phyloP scores from a whole-genome alignment of 2,329 filamentous ascomycete species.

The Talaromyces sp. region DNA sequence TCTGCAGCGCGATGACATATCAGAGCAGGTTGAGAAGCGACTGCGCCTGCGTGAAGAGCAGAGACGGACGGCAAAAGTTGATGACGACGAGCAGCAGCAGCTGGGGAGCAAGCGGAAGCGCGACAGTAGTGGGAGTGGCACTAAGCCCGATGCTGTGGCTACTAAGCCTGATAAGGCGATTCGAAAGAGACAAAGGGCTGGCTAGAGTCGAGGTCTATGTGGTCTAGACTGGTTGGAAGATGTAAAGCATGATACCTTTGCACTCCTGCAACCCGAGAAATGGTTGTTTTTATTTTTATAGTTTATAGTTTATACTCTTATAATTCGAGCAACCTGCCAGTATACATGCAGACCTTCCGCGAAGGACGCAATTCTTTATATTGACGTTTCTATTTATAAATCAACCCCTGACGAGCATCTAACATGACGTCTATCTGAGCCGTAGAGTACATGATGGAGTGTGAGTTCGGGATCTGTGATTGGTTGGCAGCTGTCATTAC shows the following conservation, averaged over 20 bases:
- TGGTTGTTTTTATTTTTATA: background rate
- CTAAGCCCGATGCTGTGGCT: background rate
- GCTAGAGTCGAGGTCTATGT: too few species aligned
- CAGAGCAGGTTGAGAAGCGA: conserved; percentile 40
- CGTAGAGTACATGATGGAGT: too few species aligned
- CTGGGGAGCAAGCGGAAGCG: conserved; percentile 37
- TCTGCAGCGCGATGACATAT: conserved; percentile 40
- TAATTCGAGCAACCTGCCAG: background rate
- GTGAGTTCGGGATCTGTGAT: background rate
- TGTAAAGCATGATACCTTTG: too few species aligned
- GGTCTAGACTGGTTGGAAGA: too few species aligned
- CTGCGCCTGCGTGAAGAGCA: conserved; percentile 36
- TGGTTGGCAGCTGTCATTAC: background rate
- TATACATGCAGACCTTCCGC: background rate
- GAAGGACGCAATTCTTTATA: too few species aligned
- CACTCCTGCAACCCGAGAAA: background rate
- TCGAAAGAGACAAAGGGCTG: background rate
- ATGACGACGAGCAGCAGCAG: conserved; percentile 10
- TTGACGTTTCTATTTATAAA: too few species aligned
- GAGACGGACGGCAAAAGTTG: conserved; percentile 23
- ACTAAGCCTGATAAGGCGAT: background rate
- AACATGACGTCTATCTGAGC: background rate
- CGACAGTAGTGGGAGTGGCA: conserved; percentile 26
- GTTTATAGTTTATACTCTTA: background rate
- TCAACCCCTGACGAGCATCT: background rate